phyloP scores from a whole-genome alignment of 495 filamentous ascomycete species.

The Xylaria telfairii region DNA sequence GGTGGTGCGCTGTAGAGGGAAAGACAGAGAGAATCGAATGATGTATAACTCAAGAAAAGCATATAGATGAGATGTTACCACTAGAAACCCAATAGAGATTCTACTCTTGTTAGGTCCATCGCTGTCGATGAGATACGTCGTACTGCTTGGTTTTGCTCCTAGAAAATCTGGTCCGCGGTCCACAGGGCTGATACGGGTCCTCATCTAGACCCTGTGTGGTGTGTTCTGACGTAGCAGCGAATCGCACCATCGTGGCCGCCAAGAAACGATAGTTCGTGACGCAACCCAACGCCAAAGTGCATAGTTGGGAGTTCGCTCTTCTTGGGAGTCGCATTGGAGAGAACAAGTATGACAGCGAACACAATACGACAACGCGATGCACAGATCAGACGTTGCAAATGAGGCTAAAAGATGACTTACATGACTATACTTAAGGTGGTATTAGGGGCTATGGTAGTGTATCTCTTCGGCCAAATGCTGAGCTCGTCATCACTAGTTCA shows the following conservation, averaged over 20 bases:
- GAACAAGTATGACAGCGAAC: not conserved
- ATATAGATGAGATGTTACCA: not conserved
- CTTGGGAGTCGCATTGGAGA: not conserved
- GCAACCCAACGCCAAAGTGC: not conserved
- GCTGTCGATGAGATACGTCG: not conserved
- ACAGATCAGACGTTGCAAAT: not conserved
- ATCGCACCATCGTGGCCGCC: not conserved
- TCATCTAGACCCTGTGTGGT: not conserved
- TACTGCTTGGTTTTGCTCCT: not conserved
- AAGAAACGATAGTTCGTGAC: not conserved
- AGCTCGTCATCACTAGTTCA: not conserved
- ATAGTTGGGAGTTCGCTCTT: not conserved
- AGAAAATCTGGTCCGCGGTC: not conserved
- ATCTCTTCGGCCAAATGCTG: not conserved
- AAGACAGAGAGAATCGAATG: not conserved
- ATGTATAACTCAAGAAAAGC: not conserved
- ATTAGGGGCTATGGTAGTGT: not conserved
- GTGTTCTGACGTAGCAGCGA: not conserved
- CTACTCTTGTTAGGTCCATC: not conserved
- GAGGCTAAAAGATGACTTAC: conserved; percentile 12
- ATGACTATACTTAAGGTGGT: not conserved
- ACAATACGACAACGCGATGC: not conserved
- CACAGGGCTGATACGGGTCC: not conserved
- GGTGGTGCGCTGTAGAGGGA: not conserved
- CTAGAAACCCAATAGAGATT: not conserved